Conservation (phyloP, 805 yeast species). For the Wickerhamomyces bovis region DNA sequence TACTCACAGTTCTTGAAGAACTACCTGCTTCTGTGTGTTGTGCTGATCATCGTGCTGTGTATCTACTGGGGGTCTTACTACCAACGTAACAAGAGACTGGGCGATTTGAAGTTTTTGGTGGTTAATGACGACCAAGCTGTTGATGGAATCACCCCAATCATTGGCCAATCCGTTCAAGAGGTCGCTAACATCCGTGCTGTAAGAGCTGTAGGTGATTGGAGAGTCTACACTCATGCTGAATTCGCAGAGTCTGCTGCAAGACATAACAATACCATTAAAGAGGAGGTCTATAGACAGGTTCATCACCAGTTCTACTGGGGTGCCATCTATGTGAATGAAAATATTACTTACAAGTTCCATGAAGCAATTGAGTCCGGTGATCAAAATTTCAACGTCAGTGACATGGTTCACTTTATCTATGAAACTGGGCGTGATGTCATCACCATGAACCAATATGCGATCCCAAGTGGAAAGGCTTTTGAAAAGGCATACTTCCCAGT, state of each 20-base stretch:
- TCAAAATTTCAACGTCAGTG: constrained; percentile 17
- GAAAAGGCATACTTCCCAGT: constrained; percentile 19
- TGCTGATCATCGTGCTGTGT: constrained; percentile 22
- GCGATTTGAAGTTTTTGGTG: constrained; percentile 18
- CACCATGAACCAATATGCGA: constrained; percentile 38
- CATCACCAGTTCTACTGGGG: constrained; percentile 56
- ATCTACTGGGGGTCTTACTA: constrained; percentile 29
- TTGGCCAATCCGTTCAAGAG: constrained; percentile 11
- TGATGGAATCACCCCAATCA: constrained; percentile 12
- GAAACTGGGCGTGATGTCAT: constrained; percentile 61
- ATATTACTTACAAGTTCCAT: constrained; percentile 34
- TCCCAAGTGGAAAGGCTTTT: constrained; percentile 42
- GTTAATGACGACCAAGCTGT: constrained; percentile 21
- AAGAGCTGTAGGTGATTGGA: constrained; percentile 24
- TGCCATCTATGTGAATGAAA: constrained; percentile 43
- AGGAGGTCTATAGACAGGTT: constrained; percentile 37
- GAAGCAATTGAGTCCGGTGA: constrained; percentile 18
- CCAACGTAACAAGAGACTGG: constrained; percentile 8
- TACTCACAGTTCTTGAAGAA: constrained; percentile 13
- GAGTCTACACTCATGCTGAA: constrained; percentile 17
- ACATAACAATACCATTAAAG: constrained; percentile 18
- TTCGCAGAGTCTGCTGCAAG: constrained; percentile 17
- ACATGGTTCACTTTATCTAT: constrained; percentile 36
- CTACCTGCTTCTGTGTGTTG: constrained; percentile 19
- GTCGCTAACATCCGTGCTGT: constrained; percentile 2